These are phyloP conservation scores for Tarenaya hassleriana DNA, from an alignment of 345 rosid genomes.

Conservation along the genomic window DNA sequence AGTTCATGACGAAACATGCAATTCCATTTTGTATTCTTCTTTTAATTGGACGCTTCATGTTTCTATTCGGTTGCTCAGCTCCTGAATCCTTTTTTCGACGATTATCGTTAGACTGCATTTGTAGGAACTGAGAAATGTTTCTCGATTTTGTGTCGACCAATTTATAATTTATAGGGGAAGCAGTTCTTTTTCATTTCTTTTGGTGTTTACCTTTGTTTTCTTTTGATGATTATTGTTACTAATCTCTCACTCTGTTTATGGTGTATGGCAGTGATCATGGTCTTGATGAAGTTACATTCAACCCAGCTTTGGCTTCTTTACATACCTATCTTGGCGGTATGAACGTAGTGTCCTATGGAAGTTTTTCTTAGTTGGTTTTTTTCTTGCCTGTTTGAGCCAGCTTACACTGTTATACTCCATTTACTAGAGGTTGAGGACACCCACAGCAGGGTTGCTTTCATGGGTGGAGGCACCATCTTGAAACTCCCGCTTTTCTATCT, in stretches of 20 bases:
- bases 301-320: conserved; percentile 70
- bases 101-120: too few relatives aligned
- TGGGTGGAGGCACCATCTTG: conserved; percentile 68
- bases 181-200: neutral
- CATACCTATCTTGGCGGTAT: conserved; percentile 94
- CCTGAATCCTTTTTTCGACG: too few relatives aligned
- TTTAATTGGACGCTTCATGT: too few relatives aligned
- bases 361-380: neutral
- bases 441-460: conserved; percentile 53
- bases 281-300: conserved; percentile 46
- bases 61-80: too few relatives aligned
- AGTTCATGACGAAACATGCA: too few relatives aligned
- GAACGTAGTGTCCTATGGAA: conserved; percentile 2
- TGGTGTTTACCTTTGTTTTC: neutral
- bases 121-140: too few relatives aligned
- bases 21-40: too few relatives aligned
- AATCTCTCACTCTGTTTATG: neutral
- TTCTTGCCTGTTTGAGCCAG: neutral
- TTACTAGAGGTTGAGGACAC: conserved; percentile 86
- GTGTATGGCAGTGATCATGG: conserved; percentile 18
- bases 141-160: too few relatives aligned
- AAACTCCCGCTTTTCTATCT: conserved; percentile 77
- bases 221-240: neutral
- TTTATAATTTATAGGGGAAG: too few relatives aligned
- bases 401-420: neutral